These are phyloP conservation scores for Aegilops bicornis DNA, from an alignment of 176 grass and related monocot species.

Conservation along the genomic window DNA sequence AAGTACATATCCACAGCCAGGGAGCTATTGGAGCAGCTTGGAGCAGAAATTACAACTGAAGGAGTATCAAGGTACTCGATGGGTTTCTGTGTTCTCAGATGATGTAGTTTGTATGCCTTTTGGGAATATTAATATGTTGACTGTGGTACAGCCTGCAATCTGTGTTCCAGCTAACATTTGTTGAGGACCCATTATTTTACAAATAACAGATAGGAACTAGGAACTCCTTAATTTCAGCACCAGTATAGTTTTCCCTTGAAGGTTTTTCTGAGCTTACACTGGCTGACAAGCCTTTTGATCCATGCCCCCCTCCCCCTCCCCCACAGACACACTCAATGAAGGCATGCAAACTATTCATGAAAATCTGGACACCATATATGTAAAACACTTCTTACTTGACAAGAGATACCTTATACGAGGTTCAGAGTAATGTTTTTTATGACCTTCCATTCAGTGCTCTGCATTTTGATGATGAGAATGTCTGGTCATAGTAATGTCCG, in stretches of 20 bases:
- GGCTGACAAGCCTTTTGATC: no score
- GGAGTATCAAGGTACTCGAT: conserved; percentile 38
- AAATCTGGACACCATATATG: neutral
- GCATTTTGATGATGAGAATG: conserved; percentile 5
- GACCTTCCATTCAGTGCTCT: neutral
- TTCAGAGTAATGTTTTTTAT: neutral
- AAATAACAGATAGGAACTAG: neutral
- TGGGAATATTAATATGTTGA: neutral
- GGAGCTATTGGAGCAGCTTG: conserved; percentile 80
- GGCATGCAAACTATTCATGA: neutral
- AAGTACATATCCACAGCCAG: conserved; percentile 84
- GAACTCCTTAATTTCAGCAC: neutral
- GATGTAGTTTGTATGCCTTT: neutral
- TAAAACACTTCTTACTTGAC: neutral
- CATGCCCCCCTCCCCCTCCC: neutral
- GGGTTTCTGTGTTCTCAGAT: neutral
- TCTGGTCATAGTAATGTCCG: neutral
- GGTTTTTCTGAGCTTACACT: neutral
- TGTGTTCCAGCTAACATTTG: neutral
- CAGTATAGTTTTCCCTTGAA: neutral
- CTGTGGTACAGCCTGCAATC: conserved; percentile 7
- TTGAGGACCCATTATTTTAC: neutral
- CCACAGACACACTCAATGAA: neutral
- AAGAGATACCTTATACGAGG: neutral
- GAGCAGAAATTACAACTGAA: conserved; percentile 64